Evolutionary conservation across 2,329 filamentous ascomycete species (phyloP).

Genomic region (Fusarium mundagurra): DNA sequence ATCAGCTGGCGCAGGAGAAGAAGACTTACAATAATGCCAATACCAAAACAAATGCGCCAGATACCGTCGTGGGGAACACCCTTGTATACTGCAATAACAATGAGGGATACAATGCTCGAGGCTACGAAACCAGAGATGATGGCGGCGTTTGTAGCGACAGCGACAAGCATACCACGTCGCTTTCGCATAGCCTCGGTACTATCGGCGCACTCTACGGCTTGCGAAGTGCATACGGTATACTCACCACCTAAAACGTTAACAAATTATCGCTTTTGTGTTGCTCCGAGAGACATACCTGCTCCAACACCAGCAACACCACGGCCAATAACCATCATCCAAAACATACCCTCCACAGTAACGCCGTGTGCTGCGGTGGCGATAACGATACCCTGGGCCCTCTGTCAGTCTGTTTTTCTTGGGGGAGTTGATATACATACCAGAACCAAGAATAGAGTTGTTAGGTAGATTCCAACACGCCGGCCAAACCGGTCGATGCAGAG

Average conservation of each 20-base stretch:
- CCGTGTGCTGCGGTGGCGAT: not conserved
- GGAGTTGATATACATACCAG: not conserved
- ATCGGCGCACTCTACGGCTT: not conserved
- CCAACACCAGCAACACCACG: not conserved
- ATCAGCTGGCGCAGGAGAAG: accelerated
- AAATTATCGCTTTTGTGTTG: not conserved
- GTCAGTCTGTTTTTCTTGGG: accelerated
- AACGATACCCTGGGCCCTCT: not conserved
- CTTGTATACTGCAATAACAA: not conserved
- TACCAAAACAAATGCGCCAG: not conserved
- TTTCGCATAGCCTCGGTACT: not conserved
- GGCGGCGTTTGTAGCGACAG: not conserved
- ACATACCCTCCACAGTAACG: not conserved
- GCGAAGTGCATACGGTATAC: not conserved
- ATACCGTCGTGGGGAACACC: not conserved
- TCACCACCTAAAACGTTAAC: not conserved
- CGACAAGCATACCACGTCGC: not conserved
- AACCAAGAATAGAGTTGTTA: not conserved
- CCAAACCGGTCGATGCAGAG: not conserved
- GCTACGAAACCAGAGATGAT: not conserved
- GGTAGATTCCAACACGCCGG: not conserved
- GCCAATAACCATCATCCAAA: not conserved
- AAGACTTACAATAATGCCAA: not conserved
- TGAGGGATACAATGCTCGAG: not conserved
- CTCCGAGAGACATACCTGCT: not conserved